Evolutionary conservation across 1,284 basidiomycete genomes (phyloP).

Genomic region (Ceratobasidium sp.): DNA sequence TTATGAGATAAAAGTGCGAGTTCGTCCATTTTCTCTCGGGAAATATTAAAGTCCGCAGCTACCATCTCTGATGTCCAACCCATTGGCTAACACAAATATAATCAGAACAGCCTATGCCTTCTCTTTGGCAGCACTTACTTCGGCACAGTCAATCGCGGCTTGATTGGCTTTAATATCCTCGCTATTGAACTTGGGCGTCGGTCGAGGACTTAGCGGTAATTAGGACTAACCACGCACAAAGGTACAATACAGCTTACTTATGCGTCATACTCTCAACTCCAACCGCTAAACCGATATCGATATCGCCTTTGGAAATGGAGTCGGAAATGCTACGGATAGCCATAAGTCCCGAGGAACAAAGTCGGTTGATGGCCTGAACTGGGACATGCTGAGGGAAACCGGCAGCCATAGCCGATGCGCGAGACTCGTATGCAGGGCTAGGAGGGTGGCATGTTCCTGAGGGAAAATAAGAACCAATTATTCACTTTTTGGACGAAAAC

Average conservation of each 20-base stretch:
- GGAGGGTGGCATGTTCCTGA: slow-evolving; percentile 85
- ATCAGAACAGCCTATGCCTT: too few relatives aligned
- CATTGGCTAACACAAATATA: slow-evolving; percentile 68
- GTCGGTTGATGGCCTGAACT: slow-evolving; percentile 78
- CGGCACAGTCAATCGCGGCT: slow-evolving; percentile 72
- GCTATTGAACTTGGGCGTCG: slow-evolving; percentile 70
- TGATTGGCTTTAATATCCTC: slow-evolving; percentile 58
- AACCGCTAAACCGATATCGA: slow-evolving; percentile 73
- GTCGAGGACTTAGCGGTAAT: slow-evolving; percentile 64
- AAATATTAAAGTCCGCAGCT: slow-evolving; percentile 75
- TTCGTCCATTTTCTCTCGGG: slow-evolving; percentile 79
- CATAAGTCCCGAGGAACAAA: slow-evolving; percentile 87
- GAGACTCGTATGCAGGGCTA: slow-evolving; percentile 71
- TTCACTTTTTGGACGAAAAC: slow-evolving; percentile 43
- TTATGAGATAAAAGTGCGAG: slow-evolving; percentile 83
- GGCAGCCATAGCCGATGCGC: slow-evolving; percentile 80
- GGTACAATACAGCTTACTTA: slow-evolving; percentile 58
- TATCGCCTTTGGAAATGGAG: slow-evolving; percentile 70
- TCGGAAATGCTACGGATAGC: slow-evolving; percentile 81
- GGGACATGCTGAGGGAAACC: slow-evolving; percentile 80
- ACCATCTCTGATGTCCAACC: slow-evolving; percentile 93
- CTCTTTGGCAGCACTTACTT: too few relatives aligned
- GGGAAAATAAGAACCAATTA: slow-evolving; percentile 18
- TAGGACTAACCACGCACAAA: neutral
- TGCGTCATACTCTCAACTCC: slow-evolving; percentile 86